These are phyloP conservation scores for Metschnikowia shivogae DNA, from an alignment of 805 yeast species.

Conservation along the genomic window DNA sequence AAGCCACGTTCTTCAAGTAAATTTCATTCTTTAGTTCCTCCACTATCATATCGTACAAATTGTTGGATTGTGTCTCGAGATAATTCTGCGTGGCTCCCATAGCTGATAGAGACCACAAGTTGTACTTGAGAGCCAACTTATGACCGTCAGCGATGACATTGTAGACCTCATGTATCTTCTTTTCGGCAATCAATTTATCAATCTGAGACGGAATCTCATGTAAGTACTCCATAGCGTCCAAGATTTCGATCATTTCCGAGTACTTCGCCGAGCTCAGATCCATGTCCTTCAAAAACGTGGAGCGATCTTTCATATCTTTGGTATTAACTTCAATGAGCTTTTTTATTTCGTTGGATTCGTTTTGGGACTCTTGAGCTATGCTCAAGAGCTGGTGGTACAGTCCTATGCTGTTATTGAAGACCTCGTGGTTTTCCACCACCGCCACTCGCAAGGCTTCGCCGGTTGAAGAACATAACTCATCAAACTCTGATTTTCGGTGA, in stretches of 20 bases:
- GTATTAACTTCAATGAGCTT: slow-evolving; percentile 47
- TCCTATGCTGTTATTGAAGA: slow-evolving; percentile 81
- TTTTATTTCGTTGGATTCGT: slow-evolving; percentile 46
- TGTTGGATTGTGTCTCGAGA: slow-evolving; percentile 52
- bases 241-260: slow-evolving; percentile 63
- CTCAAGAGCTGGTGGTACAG: slow-evolving; percentile 71
- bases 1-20: slow-evolving; percentile 43
- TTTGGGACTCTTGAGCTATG: slow-evolving; percentile 62
- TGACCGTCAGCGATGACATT: slow-evolving; percentile 44
- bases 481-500: slow-evolving; percentile 63
- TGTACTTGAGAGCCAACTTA: slow-evolving; percentile 45
- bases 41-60: slow-evolving; percentile 64
- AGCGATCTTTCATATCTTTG: slow-evolving; percentile 47
- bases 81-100: slow-evolving; percentile 48
- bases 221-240: slow-evolving; percentile 63
- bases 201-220: slow-evolving; percentile 56
- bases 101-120: slow-evolving; percentile 56
- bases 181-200: slow-evolving; percentile 66
- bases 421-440: slow-evolving; percentile 77
- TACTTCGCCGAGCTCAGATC: slow-evolving; percentile 59
- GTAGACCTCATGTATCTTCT: slow-evolving; percentile 64
- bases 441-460: slow-evolving; percentile 57
- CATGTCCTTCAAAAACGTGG: slow-evolving; percentile 58
- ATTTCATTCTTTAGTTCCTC: slow-evolving; percentile 71
- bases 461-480: slow-evolving; percentile 53